These are phyloP conservation scores for Russula abietina DNA, from an alignment of 768 basidiomycete species.

Conservation along the genomic window DNA sequence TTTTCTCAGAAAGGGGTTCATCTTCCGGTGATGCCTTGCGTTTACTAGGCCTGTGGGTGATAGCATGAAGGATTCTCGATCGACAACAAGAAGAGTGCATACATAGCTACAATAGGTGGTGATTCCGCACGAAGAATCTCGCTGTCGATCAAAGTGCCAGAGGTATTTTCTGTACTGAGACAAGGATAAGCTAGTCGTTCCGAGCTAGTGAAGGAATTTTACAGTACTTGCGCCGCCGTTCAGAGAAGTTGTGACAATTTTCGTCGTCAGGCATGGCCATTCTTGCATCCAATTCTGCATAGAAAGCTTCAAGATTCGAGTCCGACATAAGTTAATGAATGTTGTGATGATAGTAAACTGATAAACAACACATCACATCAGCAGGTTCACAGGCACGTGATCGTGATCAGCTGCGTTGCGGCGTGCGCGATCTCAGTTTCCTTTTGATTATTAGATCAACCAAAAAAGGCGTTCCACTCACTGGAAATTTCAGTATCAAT, in stretches of 20 bases:
- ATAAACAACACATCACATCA: neutral
- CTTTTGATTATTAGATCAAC: neutral
- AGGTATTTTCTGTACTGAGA: neutral
- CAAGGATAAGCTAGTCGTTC: neutral
- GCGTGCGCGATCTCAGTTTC: no score
- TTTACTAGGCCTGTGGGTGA: conserved; percentile 7
- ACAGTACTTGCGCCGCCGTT: neutral
- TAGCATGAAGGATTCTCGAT: neutral
- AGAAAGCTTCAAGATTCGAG: conserved; percentile 15
- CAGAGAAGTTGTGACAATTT: neutral
- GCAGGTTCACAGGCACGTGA: conserved; percentile 6
- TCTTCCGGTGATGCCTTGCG: conserved; percentile 5
- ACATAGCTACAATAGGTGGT: neutral
- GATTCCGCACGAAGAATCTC: neutral
- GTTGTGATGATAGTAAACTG: neutral
- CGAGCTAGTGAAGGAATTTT: neutral
- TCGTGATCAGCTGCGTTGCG: neutral
- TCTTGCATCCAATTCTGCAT: conserved; percentile 22
- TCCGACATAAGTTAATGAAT: neutral
- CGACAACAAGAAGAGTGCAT: neutral
- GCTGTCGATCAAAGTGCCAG: neutral
- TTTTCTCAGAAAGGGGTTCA: conserved; percentile 14
- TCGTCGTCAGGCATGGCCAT: conserved; percentile 18
- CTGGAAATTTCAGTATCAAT: no score
- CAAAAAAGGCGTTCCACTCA: no score